Base-by-base conservation (phyloP, 257 asterid genomes). In the Solanum arcanum region DNA sequence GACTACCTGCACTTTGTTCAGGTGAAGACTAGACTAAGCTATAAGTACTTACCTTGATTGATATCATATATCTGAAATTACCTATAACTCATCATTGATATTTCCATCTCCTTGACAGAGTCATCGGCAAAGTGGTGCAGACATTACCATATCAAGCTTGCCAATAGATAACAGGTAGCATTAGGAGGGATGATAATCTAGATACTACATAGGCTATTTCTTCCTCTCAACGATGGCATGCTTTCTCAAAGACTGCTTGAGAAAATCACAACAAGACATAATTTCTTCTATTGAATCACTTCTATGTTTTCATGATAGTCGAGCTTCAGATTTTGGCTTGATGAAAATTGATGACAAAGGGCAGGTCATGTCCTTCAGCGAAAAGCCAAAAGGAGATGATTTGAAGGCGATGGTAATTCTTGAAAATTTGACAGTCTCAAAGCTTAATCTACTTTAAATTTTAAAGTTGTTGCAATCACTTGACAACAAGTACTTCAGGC, bases 91-190 rank as follows among this genome's bases (percentile, higher is more conserved):
- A 23, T 66, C 23, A 85, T 16, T 83, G 86, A 73, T 52, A 82
- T 86, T 86, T 80, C 85, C 85, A 27, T 10, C 85, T 80, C 87
- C 86, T 66, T 62, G 81, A 90, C 96, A 97, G 99, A 90, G 88
- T 90, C 99, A 97, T 91, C 89, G 98, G 76, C 94, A 93, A 90
- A 97, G 98, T 90, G 98, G 98, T 35, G 99, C 99, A 90, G 99
- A 97, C 88, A 97, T 97, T 91, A 93, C 98, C 52, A 88, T 95
- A 62, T 93, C 99, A 77, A 88, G 89, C 83, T 89, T 97, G 87
- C 98, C 98, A 27, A 95, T 95, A 84, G 98, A 97, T 88, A 95
- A 90, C 87, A 92, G 97, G 99, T 96, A 92, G 62, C 59, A 12
- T 70, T 52, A 25, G 52, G 59, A 83, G 59, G 76, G 60, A 62